These are phyloP conservation scores for Linnemannia hyalina DNA, from an alignment of 192 early-diverging fungal species.

Conservation along the genomic window DNA sequence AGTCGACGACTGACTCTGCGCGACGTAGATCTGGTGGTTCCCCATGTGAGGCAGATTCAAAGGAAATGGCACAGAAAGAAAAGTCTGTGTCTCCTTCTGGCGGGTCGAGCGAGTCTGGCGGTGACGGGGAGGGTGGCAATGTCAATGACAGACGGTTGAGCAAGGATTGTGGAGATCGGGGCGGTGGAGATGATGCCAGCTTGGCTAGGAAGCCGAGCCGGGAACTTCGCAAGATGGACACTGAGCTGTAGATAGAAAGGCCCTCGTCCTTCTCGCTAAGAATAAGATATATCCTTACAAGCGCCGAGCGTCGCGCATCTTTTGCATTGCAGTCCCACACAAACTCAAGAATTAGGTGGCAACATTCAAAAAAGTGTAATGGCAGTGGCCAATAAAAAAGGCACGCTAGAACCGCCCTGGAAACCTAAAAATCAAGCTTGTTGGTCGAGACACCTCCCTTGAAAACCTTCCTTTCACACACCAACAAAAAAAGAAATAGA, in stretches of 20 bases:
- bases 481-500: not conserved
- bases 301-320: no score
- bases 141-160: not conserved
- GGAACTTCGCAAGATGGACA: conserved; percentile 1
- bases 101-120: not conserved
- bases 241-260: not conserved
- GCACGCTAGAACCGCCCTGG: not conserved
- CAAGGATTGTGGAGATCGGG: not conserved
- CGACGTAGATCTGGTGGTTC: not conserved
- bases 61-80: not conserved
- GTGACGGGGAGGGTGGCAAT: not conserved
- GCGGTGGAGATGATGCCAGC: not conserved
- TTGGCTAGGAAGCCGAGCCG: not conserved
- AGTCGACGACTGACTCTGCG: not conserved
- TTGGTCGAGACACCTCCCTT: no score
- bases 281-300: no score
- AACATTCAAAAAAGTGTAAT: no score
- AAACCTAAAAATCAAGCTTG: not conserved
- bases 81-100: not conserved
- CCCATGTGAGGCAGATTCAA: not conserved
- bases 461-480: not conserved
- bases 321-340: no score
- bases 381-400: no score
- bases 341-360: no score
- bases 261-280: no score